Percentiles rank a stretch among this genome's conserved stretches.
These are phyloP conservation scores for Pyrus communis DNA, from an alignment of 306 rosid species.

Conservation along the genomic window DNA sequence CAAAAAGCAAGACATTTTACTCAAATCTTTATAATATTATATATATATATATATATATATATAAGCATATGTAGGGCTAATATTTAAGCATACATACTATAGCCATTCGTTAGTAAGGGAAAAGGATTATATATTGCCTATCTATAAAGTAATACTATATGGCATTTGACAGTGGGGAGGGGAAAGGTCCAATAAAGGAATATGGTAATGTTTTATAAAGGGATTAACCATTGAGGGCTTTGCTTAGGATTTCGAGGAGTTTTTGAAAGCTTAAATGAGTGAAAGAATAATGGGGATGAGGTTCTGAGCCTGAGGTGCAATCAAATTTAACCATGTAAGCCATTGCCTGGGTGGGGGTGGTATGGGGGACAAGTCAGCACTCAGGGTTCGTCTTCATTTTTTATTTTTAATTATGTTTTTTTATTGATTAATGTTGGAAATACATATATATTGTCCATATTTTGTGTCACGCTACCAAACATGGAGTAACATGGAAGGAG, in stretches of 20 bases:
- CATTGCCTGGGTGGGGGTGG: slow-evolving; percentile 2
- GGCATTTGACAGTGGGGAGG: neutral
- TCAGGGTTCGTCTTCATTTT: neutral
- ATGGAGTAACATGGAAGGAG: slow-evolving; percentile 17
- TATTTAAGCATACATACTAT: neutral
- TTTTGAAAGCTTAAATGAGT: neutral
- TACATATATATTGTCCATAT: neutral
- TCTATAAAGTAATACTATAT: neutral
- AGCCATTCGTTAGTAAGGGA: neutral
- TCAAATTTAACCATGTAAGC: neutral
- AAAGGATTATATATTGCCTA: neutral
- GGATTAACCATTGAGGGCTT: slow-evolving; percentile 38
- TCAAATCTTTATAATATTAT: no score
- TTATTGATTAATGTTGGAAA: neutral
- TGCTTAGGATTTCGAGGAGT: neutral
- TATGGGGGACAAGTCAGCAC: neutral
- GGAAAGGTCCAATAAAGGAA: neutral
- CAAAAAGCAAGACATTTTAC: no score
- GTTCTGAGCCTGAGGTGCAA: neutral
- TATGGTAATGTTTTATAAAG: slow-evolving; percentile 11
- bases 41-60: neutral
- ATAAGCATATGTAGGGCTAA: slow-evolving; percentile 25
- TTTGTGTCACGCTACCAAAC: neutral
- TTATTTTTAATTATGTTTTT: neutral
- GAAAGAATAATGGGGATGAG: neutral